Evolutionary conservation across 2,329 filamentous ascomycete species (phyloP).

Genomic region (Magnaporthiopsis poae): DNA sequence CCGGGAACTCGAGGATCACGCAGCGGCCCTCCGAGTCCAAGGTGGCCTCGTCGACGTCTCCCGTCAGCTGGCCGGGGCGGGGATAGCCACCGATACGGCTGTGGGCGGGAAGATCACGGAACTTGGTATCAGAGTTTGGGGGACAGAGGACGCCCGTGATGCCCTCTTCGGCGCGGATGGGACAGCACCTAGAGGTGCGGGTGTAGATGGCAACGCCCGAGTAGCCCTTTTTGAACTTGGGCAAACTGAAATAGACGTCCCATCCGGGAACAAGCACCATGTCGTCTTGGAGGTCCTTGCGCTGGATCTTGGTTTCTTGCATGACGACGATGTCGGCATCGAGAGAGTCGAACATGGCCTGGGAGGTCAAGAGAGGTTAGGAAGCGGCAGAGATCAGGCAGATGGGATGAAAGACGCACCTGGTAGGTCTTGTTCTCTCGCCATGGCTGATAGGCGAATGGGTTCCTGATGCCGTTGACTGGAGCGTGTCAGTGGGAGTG

Average conservation of each 20-base stretch:
- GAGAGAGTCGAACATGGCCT: slow-evolving; percentile 89
- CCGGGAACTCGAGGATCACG: slow-evolving; percentile 83
- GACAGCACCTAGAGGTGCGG: slow-evolving; percentile 71
- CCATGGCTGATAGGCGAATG: slow-evolving; percentile 80
- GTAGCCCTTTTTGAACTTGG: slow-evolving; percentile 91
- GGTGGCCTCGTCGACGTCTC: slow-evolving; percentile 49
- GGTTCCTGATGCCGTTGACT: slow-evolving; percentile 79
- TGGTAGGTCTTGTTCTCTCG: slow-evolving; percentile 59
- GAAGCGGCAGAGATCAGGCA: slow-evolving; percentile 3
- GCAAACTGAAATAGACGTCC: slow-evolving; percentile 93
- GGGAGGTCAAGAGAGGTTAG: neutral
- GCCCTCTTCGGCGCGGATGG: slow-evolving; percentile 88
- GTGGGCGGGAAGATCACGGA: slow-evolving; percentile 61
- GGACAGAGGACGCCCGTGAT: slow-evolving; percentile 70
- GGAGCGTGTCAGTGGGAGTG: slow-evolving; percentile 5
- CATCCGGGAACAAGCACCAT: slow-evolving; percentile 92
- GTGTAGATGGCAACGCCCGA: slow-evolving; percentile 94
- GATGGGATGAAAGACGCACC: slow-evolving; percentile 28
- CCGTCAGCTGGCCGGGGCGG: slow-evolving; percentile 50
- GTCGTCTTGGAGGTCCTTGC: slow-evolving; percentile 83
- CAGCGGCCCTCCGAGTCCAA: slow-evolving; percentile 89
- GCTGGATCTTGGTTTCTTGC: slow-evolving; percentile 93
- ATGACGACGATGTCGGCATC: slow-evolving; percentile 89
- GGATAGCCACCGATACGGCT: slow-evolving; percentile 87
- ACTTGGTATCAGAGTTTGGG: slow-evolving; percentile 60